phyloP scores from a whole-genome alignment of 129 eudicot genomes.

The Saussurea involucrata region DNA sequence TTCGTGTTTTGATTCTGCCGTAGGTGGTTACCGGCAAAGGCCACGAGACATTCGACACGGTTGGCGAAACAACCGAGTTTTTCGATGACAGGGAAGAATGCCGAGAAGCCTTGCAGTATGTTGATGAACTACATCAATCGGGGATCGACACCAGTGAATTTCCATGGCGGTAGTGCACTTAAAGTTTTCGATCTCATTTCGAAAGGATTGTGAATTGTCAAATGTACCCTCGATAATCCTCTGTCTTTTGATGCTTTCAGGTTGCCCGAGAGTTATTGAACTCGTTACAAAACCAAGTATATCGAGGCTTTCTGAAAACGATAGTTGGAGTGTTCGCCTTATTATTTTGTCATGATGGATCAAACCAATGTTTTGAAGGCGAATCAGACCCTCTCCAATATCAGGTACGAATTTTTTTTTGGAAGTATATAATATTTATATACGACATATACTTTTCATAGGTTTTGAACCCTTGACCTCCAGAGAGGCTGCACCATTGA shows the following conservation, averaged over 20 bases:
- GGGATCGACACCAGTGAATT: conserved; percentile 98
- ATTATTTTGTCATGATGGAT: not conserved
- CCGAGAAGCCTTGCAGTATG: conserved; percentile 92
- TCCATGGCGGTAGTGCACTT: conserved; percentile 74
- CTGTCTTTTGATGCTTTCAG: conserved; percentile 28
- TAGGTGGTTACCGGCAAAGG: conserved; percentile 98
- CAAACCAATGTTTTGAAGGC: not conserved
- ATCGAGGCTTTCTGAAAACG: not conserved
- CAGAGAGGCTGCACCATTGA: not conserved
- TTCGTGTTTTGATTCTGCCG: not conserved
- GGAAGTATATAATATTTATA: not conserved
- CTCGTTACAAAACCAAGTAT: not conserved
- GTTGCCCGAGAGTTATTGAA: conserved; percentile 88
- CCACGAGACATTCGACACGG: conserved; percentile 71
- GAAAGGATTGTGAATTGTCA: not conserved
- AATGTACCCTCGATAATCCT: not conserved
- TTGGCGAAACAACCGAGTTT: conserved; percentile 79
- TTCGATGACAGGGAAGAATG: conserved; percentile 96
- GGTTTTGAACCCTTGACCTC: not conserved
- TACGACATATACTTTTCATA: not conserved
- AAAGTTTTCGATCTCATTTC: not conserved
- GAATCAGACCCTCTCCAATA: not conserved
- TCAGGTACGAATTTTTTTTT: not conserved
- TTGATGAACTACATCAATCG: conserved; percentile 92
- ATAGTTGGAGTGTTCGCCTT: not conserved